These are phyloP conservation scores for Cnidoscolus chayamansa DNA, from an alignment of 441 rosid genomes.

Conservation along the genomic window DNA sequence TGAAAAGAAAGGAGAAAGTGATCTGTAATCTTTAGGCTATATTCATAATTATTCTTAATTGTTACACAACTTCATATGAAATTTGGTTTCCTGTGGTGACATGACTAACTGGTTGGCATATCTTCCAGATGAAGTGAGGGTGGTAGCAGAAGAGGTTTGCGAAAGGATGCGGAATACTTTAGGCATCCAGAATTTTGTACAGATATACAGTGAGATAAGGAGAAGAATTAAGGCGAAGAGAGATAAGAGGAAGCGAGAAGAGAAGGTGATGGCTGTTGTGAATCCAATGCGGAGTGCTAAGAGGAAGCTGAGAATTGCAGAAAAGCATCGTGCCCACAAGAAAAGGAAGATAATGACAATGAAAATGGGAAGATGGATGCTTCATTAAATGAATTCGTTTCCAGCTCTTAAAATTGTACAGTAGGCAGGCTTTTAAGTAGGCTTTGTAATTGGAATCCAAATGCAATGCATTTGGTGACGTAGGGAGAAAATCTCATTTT, in stretches of 20 bases:
- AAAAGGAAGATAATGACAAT: slow-evolving; percentile 68
- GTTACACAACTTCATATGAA: neutral
- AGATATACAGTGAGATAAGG: slow-evolving; percentile 57
- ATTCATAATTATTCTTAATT: no score
- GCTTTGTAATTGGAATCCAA: no score
- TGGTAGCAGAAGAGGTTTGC: slow-evolving; percentile 63
- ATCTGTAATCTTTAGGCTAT: no score
- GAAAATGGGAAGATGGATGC: slow-evolving; percentile 46
- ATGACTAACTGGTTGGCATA: neutral
- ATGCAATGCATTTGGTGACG: no score
- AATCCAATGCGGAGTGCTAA: slow-evolving; percentile 79
- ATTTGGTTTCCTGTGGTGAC: neutral
- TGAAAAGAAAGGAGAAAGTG: no score
- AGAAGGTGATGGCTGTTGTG: slow-evolving; percentile 80
- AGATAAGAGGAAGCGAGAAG: slow-evolving; percentile 75
- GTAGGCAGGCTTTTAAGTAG: no score
- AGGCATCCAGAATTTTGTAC: slow-evolving; percentile 59
- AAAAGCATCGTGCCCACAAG: slow-evolving; percentile 76
- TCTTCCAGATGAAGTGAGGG: slow-evolving; percentile 62
- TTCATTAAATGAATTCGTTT: no score
- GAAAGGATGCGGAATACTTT: slow-evolving; percentile 45
- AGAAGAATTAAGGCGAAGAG: slow-evolving; percentile 57
- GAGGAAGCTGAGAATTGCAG: slow-evolving; percentile 76
- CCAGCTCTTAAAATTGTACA: no score
- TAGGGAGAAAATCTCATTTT: no score